Evolutionary conservation across 805 yeast species (phyloP), one percentile per base, ranked within the genome.

Genomic region (Saccharomyces mikatae): DNA sequence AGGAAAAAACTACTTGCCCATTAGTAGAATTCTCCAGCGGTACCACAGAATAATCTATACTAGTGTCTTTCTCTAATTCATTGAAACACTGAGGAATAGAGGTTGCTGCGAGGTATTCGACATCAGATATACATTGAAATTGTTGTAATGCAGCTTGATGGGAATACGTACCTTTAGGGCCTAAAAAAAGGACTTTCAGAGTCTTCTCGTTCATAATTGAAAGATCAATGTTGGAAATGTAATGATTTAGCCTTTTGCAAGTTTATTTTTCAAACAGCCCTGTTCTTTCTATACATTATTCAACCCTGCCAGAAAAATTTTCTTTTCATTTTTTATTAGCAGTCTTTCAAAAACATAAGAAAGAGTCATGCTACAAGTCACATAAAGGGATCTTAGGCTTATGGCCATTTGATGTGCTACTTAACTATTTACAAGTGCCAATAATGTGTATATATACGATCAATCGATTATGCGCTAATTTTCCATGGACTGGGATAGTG

Each of bases 21-120:
- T 92, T 94, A 1, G 97, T 86, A 2, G 97, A 90, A 72, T 92
- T 92, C 63, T 92, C 97, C 61, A 89, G 80, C 1, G 99, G 99
- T 2, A 94, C 86, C 10, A 90, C 86, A 0, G 92, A 84, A 64
- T 74, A 83, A 52, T 83, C 84, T n/a, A 82, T 83, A 3, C 62
- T 60, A 21, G 71, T 71, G 10, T 74, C 71, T 2, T 69, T 60
- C 32, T 76, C 69, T 9, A 86, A 71, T 1, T 74, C 67, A 49
- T 76, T 73, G 66, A 92, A 87, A 65, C 97, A 92, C 26, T 80
- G 82, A 53, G 80, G 81, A 1, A 79, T 67, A 69, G 78, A 54
- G 51, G 61, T 24, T 56, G 68, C 52, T 54, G 71, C 59, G 60
- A 70, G 27, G 52, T 56, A 58, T 32, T 64, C 63, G 41, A 57